These are phyloP conservation scores for Acanthochlamys bracteata DNA, from an alignment of 106 monocot genomes.

Conservation along the genomic window DNA sequence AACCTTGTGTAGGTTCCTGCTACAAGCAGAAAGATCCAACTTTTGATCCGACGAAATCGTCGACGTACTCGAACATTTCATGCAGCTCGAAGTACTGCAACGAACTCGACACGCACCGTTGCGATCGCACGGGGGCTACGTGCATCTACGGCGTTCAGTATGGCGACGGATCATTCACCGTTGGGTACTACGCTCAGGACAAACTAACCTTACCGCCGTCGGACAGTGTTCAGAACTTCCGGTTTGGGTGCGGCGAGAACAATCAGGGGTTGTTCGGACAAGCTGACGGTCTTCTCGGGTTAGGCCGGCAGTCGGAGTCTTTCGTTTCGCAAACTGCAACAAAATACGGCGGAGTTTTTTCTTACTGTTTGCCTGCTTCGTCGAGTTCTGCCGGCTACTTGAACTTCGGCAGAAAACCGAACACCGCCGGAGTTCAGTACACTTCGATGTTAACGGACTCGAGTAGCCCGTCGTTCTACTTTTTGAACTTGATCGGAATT, in stretches of 20 bases:
- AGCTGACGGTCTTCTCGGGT: constrained; percentile 28
- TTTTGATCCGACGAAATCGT: constrained; percentile 25
- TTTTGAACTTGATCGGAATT: constrained; percentile 25
- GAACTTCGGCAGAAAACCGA: constrained; percentile 6
- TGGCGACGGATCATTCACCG: constrained; percentile 12
- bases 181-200: constrained; percentile 13
- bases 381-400: constrained; percentile 31
- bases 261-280: constrained; percentile 23
- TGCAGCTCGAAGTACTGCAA: constrained; percentile 26
- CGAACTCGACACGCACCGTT: neutral
- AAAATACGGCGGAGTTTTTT: constrained; percentile 30
- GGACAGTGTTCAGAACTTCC: constrained; percentile 17
- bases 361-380: constrained; percentile 40
- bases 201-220: constrained; percentile 10
- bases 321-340: constrained; percentile 18
- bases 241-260: constrained; percentile 34
- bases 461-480: constrained; percentile 21
- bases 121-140: neutral
- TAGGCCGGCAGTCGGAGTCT: constrained; percentile 24
- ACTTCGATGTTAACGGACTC: constrained; percentile 23
- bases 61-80: constrained; percentile 18
- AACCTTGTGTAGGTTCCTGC: constrained; percentile 9
- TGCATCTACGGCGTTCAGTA: constrained; percentile 22
- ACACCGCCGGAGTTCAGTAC: constrained; percentile 8
- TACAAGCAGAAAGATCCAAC: constrained; percentile 14